These are phyloP conservation scores for Inga oerstediana DNA, from an alignment of 306 rosid genomes.

Conservation along the genomic window DNA sequence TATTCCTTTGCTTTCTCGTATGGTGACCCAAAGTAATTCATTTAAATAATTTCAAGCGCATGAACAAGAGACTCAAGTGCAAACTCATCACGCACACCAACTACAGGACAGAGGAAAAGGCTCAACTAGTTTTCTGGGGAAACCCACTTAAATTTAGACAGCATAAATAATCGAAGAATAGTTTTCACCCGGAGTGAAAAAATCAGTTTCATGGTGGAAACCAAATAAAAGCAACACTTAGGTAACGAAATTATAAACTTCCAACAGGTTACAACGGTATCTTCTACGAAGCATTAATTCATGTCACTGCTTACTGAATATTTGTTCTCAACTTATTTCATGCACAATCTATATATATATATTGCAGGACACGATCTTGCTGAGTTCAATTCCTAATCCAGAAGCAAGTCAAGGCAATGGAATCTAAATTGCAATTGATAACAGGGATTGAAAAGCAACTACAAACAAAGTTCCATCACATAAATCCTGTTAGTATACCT, in stretches of 20 bases:
- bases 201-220: neutral
- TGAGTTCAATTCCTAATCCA: conserved; percentile 7
- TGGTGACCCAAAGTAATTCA: neutral
- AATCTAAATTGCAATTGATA: neutral
- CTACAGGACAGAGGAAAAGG: neutral
- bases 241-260: neutral
- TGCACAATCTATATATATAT: neutral
- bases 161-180: neutral
- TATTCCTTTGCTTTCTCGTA: neutral
- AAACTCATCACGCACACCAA: neutral
- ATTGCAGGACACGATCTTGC: neutral
- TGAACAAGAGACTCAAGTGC: neutral
- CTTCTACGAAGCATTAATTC: neutral
- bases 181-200: conserved; percentile 1
- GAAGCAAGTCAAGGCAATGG: neutral
- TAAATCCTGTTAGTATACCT: conserved; percentile 49
- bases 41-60: neutral
- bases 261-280: neutral
- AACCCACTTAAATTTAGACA: neutral
- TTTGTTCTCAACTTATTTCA: conserved; percentile 11
- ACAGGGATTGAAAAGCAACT: neutral
- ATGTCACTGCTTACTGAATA: neutral
- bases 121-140: neutral
- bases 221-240: neutral
- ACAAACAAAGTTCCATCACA: neutral